Evolutionary conservation across 1,284 basidiomycete genomes (phyloP).

Genomic region (Trichosporon ovoides): DNA sequence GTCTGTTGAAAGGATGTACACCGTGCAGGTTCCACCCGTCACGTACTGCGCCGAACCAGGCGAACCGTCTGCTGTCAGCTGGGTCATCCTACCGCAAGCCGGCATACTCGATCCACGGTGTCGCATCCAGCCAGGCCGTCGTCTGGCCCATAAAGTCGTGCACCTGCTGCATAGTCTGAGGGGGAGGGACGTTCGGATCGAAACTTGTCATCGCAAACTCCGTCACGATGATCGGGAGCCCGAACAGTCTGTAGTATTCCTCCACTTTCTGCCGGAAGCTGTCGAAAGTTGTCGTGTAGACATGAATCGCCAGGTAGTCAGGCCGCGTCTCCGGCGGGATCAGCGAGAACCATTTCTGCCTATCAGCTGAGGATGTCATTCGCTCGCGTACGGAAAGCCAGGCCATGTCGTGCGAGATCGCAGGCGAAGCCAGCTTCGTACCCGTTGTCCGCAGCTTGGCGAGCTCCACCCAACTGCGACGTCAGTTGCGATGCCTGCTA

Average conservation of each 20-base stretch:
- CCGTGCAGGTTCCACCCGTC: conserved; percentile 26
- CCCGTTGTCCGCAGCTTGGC: conserved; percentile 26
- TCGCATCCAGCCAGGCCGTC: conserved; percentile 34
- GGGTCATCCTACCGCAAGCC: background rate
- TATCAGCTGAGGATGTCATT: background rate
- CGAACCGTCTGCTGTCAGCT: conserved; percentile 16
- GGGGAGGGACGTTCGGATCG: conserved; percentile 33
- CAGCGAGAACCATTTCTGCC: conserved; percentile 22
- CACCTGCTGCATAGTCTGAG: conserved; percentile 36
- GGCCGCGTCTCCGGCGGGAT: conserved; percentile 29
- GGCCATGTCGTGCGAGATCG: conserved; percentile 28
- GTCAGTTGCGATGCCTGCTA: background rate
- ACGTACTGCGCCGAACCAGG: conserved; percentile 18
- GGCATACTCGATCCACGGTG: conserved; percentile 25
- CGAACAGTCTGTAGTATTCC: conserved; percentile 22
- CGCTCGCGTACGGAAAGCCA: conserved; percentile 35
- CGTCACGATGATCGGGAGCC: conserved; percentile 39
- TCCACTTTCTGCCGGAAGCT: conserved; percentile 29
- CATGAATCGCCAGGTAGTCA: conserved; percentile 37
- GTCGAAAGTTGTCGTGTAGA: conserved; percentile 46
- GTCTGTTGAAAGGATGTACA: conserved; percentile 32
- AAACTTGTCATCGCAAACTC: conserved; percentile 46
- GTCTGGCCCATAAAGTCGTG: conserved; percentile 43
- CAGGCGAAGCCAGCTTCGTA: conserved; percentile 38
- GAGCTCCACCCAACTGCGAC: conserved; percentile 31